Evolutionary conservation across 2,329 filamentous ascomycete species (phyloP).

Genomic region (Colletotrichum orchidophilum): DNA sequence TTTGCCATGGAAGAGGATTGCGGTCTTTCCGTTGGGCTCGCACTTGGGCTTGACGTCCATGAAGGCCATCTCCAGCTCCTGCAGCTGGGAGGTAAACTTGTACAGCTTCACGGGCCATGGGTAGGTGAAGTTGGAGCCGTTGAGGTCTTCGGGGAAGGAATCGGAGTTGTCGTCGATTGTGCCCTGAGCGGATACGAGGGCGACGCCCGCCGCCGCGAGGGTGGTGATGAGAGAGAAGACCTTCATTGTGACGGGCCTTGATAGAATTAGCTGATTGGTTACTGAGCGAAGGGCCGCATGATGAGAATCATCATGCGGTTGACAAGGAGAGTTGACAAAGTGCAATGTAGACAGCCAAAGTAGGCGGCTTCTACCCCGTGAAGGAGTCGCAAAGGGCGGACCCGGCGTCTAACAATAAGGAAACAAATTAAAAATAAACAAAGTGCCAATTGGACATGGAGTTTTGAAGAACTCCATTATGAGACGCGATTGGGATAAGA

Average conservation of each 20-base stretch:
- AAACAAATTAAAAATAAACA: background rate
- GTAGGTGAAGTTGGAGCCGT: slow-evolving; percentile 63
- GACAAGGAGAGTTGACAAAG: too few relatives aligned
- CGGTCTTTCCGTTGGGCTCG: slow-evolving; percentile 49
- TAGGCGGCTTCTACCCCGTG: background rate
- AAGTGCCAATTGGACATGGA: background rate
- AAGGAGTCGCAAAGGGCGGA: too few relatives aligned
- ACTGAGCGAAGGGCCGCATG: background rate
- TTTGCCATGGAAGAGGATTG: slow-evolving; percentile 63
- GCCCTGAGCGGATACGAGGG: slow-evolving; percentile 39
- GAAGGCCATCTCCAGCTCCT: slow-evolving; percentile 63
- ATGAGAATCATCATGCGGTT: background rate
- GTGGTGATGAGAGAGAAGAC: slow-evolving; percentile 24
- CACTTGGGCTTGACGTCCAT: slow-evolving; percentile 58
- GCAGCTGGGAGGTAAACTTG: slow-evolving; percentile 56
- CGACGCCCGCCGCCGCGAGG: slow-evolving; percentile 31
- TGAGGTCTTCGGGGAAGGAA: slow-evolving; percentile 51
- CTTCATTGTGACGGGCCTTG: slow-evolving; percentile 34
- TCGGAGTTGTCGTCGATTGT: slow-evolving; percentile 46
- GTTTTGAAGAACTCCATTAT: background rate
- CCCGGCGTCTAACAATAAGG: too few relatives aligned
- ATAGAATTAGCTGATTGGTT: background rate
- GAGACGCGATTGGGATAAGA: background rate
- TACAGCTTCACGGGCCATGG: slow-evolving; percentile 60
- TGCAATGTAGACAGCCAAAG: background rate